These are phyloP conservation scores for Begonia peltatifolia DNA, from an alignment of 306 rosid species.

Conservation along the genomic window DNA sequence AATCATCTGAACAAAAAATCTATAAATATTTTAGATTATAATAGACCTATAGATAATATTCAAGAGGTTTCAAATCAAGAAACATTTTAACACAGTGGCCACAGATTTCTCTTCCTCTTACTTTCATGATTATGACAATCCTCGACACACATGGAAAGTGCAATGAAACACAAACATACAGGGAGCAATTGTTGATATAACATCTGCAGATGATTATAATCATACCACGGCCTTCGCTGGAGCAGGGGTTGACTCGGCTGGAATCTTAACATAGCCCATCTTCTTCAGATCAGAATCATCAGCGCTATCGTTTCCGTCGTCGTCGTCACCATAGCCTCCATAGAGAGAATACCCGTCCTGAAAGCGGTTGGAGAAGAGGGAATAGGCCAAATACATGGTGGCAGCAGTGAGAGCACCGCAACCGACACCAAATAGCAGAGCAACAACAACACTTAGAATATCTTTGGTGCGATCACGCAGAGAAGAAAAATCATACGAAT, in stretches of 20 bases:
- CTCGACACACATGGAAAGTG: neutral
- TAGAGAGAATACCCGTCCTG: slow-evolving; percentile 11
- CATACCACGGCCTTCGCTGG: slow-evolving; percentile 17
- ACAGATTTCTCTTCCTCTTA: no score
- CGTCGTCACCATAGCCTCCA: slow-evolving; percentile 18
- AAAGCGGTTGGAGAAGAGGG: slow-evolving; percentile 36
- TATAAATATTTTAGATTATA: no score
- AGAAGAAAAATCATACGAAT: slow-evolving; percentile 45
- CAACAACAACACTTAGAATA: slow-evolving; percentile 77
- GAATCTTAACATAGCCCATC: slow-evolving; percentile 55
- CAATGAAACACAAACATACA: neutral
- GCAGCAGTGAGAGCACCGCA: slow-evolving; percentile 88
- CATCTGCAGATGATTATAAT: slow-evolving; percentile 10
- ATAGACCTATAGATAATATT: no score
- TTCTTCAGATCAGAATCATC: slow-evolving; percentile 37
- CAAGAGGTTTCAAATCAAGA: no score
- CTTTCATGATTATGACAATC: neutral
- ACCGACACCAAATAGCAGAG: slow-evolving; percentile 79
- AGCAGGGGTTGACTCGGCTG: slow-evolving; percentile 18
- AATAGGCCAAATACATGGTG: slow-evolving; percentile 73
- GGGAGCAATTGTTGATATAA: neutral
- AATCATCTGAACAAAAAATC: no score
- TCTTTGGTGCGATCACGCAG: slow-evolving; percentile 87
- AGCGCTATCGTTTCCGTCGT: slow-evolving; percentile 9
- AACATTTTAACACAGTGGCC: no score